phyloP scores from a whole-genome alignment of 768 basidiomycete genomes.

The Termitomyces sp. region DNA sequence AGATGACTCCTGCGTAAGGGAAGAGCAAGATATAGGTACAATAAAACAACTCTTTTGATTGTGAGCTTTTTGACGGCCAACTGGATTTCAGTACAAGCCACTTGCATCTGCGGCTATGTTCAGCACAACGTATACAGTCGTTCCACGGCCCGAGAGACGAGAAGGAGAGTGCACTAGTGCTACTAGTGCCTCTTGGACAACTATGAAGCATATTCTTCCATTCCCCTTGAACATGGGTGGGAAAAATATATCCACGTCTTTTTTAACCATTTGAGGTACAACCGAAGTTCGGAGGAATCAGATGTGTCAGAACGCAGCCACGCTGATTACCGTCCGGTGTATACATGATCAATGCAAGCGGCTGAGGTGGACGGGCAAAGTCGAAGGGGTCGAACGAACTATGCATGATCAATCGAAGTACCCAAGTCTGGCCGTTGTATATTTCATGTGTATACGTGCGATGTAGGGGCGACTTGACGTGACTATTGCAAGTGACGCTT shows the following conservation, averaged over 20 bases:
- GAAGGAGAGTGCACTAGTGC: slow-evolving; percentile 4
- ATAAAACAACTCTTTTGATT: slow-evolving; percentile 8
- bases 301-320: not conserved
- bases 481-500: slow-evolving; percentile 3
- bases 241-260: not conserved
- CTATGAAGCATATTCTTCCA: not conserved
- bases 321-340: slow-evolving; percentile 6
- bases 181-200: not conserved
- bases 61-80: slow-evolving; percentile 9
- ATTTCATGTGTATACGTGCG: slow-evolving; percentile 10
- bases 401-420: slow-evolving; percentile 20
- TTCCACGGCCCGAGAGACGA: slow-evolving; percentile 14
- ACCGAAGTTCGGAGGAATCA: not conserved
- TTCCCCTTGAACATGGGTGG: not conserved
- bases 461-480: slow-evolving; percentile 13
- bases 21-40: slow-evolving; percentile 1
- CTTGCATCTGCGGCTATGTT: not conserved
- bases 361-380: slow-evolving; percentile 9
- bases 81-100: slow-evolving; percentile 11
- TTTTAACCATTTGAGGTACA: not conserved
- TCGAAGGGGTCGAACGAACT: slow-evolving; percentile 15
- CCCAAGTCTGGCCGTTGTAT: slow-evolving; percentile 14
- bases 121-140: slow-evolving; percentile 9
- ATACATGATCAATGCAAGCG: slow-evolving; percentile 17
- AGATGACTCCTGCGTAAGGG: slow-evolving; percentile 10